phyloP scores from a whole-genome alignment of 441 rosid species.

The Arabidopsis hybrid region DNA sequence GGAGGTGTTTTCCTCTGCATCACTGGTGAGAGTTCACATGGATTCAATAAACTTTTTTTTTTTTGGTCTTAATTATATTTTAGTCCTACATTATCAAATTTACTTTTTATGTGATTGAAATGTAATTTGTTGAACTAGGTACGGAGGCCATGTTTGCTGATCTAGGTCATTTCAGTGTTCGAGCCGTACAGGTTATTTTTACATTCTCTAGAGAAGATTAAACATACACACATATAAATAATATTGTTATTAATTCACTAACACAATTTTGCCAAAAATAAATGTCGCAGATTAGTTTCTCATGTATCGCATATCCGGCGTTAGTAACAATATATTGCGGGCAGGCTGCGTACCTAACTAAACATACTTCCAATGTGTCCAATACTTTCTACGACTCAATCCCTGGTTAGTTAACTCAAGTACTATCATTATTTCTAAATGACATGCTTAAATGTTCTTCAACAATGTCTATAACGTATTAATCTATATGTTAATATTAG shows the following conservation, averaged over 20 bases:
- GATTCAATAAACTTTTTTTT: background rate
- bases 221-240: too few species aligned
- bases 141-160: slow-evolving; percentile 95
- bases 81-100: background rate
- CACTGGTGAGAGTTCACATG: slow-evolving; percentile 24
- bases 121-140: slow-evolving; percentile 44
- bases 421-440: too few species aligned
- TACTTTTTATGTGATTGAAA: background rate
- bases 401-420: slow-evolving; percentile 55
- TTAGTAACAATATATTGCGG: slow-evolving; percentile 62
- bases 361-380: slow-evolving; percentile 52
- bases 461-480: too few species aligned
- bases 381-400: slow-evolving; percentile 71
- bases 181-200: slow-evolving; percentile 63
- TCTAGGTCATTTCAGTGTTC: slow-evolving; percentile 80
- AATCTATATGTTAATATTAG: background rate
- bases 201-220: background rate
- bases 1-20: slow-evolving; percentile 62
- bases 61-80: background rate
- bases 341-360: slow-evolving; percentile 76
- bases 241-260: background rate
- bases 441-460: too few species aligned
- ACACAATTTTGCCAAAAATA: background rate
- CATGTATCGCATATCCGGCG: slow-evolving; percentile 61
- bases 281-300: slow-evolving; percentile 69